Conservation (phyloP, 1,139 yeast species). For the Oligophagozyma castellii region DNA sequence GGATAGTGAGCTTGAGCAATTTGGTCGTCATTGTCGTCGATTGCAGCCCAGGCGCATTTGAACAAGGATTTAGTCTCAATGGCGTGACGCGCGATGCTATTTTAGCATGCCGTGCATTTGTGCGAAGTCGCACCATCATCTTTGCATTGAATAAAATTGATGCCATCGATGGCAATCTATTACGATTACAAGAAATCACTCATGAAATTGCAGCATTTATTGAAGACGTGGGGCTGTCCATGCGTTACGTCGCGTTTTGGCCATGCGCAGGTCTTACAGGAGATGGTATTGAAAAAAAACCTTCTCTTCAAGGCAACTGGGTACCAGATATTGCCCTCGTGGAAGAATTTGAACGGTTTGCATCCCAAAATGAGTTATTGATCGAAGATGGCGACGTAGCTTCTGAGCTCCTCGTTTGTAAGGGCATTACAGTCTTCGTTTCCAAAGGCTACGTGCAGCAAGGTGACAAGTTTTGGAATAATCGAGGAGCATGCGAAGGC, state of each 20-base stretch:
- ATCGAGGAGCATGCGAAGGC: no score
- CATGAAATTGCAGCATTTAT: slow-evolving; percentile 41
- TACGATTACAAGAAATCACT: slow-evolving; percentile 41
- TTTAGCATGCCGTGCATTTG: no score
- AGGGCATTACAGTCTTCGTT: no score
- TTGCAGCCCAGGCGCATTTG: slow-evolving; percentile 58
- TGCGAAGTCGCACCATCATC: no score
- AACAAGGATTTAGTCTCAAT: slow-evolving; percentile 41
- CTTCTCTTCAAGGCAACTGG: no score
- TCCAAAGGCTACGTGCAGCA: no score
- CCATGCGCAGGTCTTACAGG: slow-evolving; percentile 70
- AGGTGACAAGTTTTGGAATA: no score
- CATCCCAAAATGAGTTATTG: no score
- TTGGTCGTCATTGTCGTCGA: slow-evolving; percentile 31
- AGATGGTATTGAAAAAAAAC: slow-evolving; percentile 12
- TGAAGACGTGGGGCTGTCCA: slow-evolving; percentile 38
- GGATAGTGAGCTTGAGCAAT: slow-evolving; percentile 27
- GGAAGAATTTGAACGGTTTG: no score
- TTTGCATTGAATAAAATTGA: slow-evolving; percentile 84
- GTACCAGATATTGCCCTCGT: no score
- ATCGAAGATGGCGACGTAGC: no score
- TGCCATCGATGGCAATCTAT: slow-evolving; percentile 42
- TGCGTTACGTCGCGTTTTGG: slow-evolving; percentile 36
- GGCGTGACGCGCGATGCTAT: background rate
- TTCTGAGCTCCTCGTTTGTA: no score